Base-by-base conservation (phyloP, 768 basidiomycete species). In the Boletus tomentosulus region DNA sequence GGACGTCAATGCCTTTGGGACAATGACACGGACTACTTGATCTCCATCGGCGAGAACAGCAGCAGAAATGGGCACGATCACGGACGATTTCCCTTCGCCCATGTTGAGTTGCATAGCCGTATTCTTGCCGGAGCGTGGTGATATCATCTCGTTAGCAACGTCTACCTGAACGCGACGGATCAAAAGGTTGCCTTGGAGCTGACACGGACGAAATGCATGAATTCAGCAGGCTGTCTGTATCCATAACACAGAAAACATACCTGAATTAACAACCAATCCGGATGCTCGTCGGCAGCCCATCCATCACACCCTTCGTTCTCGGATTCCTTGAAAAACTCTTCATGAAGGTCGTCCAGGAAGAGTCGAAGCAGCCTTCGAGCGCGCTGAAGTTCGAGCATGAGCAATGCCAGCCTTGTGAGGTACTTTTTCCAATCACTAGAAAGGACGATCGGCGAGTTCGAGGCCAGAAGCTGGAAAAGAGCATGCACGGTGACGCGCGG, bases 31-130 rank as follows among this genome's bases (percentile, higher is more conserved):
- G 19, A 72, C 73, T 1, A 82, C 62, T 22, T 64, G 71, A 3
- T 68, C 10, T 1, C 76, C 73, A 57, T 80, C 63, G 0, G 80
- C 76, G n/a, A 82, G 66, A 1, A 64, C 56, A 0, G 71, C 60
- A 0, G 72, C 64, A 3, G 72, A 64, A 13, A 81, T 66, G 2
- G 80, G 80, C 2, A 81, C 70, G 16, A 82, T 74, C 2, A 73
- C 73, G 0, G 72, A 74, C 2, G 69, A 69, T 56, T 82, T 81
- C 1, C 81, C 80, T 53, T 81, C 80, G 7, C 80, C 80, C 80
- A 82, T 82, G 45, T 81, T 79, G 11, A 82, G 70, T 38, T 80
- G 81, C n/a, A 76, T 63, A 2, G 69, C 61, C 0, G 72, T 72
- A 44, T 75, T 82, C 8, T 57, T 9, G 1, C 54, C 47, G 0